Base-by-base conservation (phyloP, 495 filamentous ascomycete species). In the Tuber microsphaerosporum region DNA sequence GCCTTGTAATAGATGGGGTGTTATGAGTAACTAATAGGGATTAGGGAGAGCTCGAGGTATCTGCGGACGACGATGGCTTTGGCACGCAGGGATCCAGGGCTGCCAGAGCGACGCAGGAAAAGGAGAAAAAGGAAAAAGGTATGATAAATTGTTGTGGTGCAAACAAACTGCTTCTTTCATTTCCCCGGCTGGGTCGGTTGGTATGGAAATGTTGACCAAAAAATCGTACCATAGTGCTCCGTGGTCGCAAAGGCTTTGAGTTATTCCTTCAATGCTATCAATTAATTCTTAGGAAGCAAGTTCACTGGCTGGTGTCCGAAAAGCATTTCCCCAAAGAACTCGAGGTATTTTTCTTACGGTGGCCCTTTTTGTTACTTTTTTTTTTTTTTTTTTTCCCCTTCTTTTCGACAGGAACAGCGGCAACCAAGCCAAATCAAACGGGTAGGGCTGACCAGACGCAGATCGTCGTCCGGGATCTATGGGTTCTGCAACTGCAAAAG, bases 231-330 rank as follows among this genome's bases (percentile, higher is more conserved):
- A 17, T 31, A 79, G 79, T 83, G 61, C 79, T 83, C 69, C 74
- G 74, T 43, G 81, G 81, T 74, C 76, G 81, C 65, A 81, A 89
- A 65, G 94, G 91, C 41, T 87, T 88, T 73, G 88, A 91, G 76
- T 87, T 97, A n/a, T 97, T 90, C 83, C 85, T 99, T 51, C 90
- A 94, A 82, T 90, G 88, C 79, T 89, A 93, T 73, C 95, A 98
- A 84, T 84, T 97, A n/a, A 89, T 99, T 43, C 84, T 94, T 1
- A 88, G 90, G 85, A 92, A 92, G 83, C 92, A 94, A 86, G 87
- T 88, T 71, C 83, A 88, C 81, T 89, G 86, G 78, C 83, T 94
- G 69, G 84, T 93, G 14, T 84, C 89, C 44, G 83, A 85, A 14
- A 88, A 89, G 81, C 86, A 87, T 1, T 88, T 92, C 76, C 90